Percentiles rank a stretch among this genome's conserved stretches.
Conservation (phyloP, 345 rosid species). For the Orychophragmus violaceus region DNA sequence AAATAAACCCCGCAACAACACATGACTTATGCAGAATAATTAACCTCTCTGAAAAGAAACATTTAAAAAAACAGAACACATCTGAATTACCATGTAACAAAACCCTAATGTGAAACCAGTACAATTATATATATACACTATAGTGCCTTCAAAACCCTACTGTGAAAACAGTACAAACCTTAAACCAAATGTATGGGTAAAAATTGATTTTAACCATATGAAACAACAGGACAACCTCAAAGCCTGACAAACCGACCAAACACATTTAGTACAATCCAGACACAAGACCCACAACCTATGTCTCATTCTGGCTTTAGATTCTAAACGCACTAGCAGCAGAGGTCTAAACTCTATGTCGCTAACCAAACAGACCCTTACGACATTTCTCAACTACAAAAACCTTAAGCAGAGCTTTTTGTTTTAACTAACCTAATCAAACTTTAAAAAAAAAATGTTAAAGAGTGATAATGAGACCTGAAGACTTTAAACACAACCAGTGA, state of each 20-base stretch:
- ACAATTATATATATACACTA: background rate
- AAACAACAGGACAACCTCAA: slow-evolving; percentile 26
- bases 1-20: slow-evolving; percentile 13
- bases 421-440: background rate
- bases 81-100: background rate
- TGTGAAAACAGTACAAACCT: slow-evolving; percentile 11
- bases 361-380: slow-evolving; percentile 9
- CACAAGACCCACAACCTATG: slow-evolving; percentile 25
- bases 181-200: slow-evolving; percentile 14
- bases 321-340: slow-evolving; percentile 13
- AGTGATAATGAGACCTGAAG: background rate
- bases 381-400: background rate
- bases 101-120: slow-evolving; percentile 7
- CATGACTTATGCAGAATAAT: slow-evolving; percentile 15
- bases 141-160: background rate
- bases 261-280: slow-evolving; percentile 27
- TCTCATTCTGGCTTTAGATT: slow-evolving; percentile 1
- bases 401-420: background rate
- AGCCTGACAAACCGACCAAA: slow-evolving; percentile 33
- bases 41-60: background rate
- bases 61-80: background rate
- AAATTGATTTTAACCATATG: slow-evolving; percentile 4
- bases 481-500: background rate
- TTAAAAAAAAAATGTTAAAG: background rate
- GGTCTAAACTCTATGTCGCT: background rate